These are phyloP conservation scores for Neohortaea acidophila DNA, from an alignment of 495 filamentous ascomycete species.

Conservation along the genomic window DNA sequence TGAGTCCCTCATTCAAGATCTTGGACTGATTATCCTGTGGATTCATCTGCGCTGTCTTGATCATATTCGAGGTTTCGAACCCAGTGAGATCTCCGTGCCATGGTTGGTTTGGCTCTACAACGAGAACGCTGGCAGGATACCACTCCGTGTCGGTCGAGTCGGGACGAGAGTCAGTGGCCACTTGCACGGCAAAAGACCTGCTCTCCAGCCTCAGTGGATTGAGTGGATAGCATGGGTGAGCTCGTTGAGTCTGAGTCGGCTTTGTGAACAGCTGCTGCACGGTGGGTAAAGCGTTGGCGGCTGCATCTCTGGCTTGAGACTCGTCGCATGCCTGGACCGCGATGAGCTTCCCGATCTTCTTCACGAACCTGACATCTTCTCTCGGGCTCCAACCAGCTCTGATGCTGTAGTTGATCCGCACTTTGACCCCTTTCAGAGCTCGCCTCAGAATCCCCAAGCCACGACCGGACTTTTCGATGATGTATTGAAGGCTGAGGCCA, in stretches of 20 bases:
- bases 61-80: neutral
- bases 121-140: neutral
- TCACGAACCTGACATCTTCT: neutral
- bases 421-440: constrained; percentile 6
- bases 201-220: neutral
- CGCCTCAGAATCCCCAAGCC: neutral
- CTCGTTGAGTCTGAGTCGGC: neutral
- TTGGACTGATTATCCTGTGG: no score
- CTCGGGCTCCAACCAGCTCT: neutral
- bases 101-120: neutral
- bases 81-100: neutral
- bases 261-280: neutral
- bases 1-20: no score
- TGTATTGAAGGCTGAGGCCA: neutral
- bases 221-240: neutral
- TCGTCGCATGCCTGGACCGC: neutral
- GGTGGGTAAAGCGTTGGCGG: neutral
- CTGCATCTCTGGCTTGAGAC: neutral
- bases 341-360: neutral
- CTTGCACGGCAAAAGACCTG: neutral
- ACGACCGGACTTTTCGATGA: neutral
- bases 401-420: constrained; percentile 3
- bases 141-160: neutral
- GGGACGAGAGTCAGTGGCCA: neutral
- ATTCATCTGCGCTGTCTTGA: neutral